These are phyloP conservation scores for Botrytis pseudocinerea DNA, from an alignment of 2,329 filamentous ascomycete genomes.

Conservation along the genomic window DNA sequence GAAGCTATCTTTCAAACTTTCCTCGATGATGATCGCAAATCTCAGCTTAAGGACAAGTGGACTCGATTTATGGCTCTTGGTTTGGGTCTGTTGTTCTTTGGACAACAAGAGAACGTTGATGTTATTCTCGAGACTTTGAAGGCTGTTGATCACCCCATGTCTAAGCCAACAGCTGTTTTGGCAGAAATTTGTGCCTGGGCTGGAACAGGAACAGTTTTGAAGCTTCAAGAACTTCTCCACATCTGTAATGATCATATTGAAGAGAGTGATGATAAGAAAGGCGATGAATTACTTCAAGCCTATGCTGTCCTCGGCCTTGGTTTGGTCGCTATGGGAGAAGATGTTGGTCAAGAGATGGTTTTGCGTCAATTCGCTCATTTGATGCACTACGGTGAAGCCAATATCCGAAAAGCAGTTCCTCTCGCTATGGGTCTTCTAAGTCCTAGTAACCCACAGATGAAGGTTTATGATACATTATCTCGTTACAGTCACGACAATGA, in stretches of 20 bases:
- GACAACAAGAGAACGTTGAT: slow-evolving; percentile 97
- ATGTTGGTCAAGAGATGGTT: slow-evolving; percentile 98
- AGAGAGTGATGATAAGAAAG: slow-evolving; percentile 90
- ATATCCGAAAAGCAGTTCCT: slow-evolving; percentile 94
- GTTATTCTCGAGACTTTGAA: slow-evolving; percentile 96
- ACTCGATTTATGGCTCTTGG: slow-evolving; percentile 94
- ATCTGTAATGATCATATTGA: slow-evolving; percentile 98
- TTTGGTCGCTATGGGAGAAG: slow-evolving; percentile 95
- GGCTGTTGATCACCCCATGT: slow-evolving; percentile 95
- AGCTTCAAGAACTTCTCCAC: slow-evolving; percentile 94
- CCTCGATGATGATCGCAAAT: slow-evolving; percentile 88
- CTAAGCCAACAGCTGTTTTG: slow-evolving; percentile 90
- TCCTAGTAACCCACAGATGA: slow-evolving; percentile 99
- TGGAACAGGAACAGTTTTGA: slow-evolving; percentile 92
- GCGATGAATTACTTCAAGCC: slow-evolving; percentile 90
- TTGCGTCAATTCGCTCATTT: slow-evolving; percentile 94
- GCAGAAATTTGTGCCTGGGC: slow-evolving; percentile 98
- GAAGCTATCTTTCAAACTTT: slow-evolving; percentile 90
- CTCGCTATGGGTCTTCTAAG: slow-evolving; percentile 95
- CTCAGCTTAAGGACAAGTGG: slow-evolving; percentile 96
- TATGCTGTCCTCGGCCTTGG: slow-evolving; percentile 95
- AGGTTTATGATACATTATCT: slow-evolving; percentile 97
- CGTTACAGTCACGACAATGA: slow-evolving; percentile 98
- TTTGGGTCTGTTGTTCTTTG: slow-evolving; percentile 91
- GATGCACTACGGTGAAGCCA: slow-evolving; percentile 98